Evolutionary conservation across 2,329 filamentous ascomycete genomes (phyloP), one percentile per base, ranked within the genome.

Genomic region (Mollisiaceae sp.): DNA sequence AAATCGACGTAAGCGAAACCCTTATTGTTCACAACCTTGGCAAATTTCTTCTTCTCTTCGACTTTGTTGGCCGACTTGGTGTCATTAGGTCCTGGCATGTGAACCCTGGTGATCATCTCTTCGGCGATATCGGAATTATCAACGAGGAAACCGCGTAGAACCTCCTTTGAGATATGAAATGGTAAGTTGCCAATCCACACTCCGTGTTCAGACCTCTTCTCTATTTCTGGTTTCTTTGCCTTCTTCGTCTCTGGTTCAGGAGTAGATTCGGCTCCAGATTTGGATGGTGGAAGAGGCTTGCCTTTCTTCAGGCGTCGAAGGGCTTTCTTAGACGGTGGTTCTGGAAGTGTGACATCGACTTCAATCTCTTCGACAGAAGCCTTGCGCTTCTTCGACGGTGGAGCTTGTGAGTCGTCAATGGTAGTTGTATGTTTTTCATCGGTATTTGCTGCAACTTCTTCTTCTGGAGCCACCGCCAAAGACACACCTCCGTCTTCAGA

Each of bases 1-100:
- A 99, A 97, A 77, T 99, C 96, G 69, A 99, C 89, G 76, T 99
- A 99, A 62, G 95, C 95, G 76, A 97, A 99, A 18, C 95, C 96
- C 79, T 91, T 94, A 82, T 98, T 99, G 58, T 75, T 70, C 18
- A 72, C 67, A 6, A 64, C 68, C 62, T 75, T 76, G 8, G 65
- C 71, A 60, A 71, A 71, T 38, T 73, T 76, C 52, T 68, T 71
- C 63, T 69, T 71, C 47, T 72, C 71, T 50, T 74, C 67, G 15
- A 76, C 74, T 36, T 74, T 68, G 59, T 75, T 76, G n/a, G 73
- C 71, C 14, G 74, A 63, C 59, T 75, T 76, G 12, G 69, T 69
- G 56, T 76, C 75, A 73, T 89, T 82, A 24, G 84, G 79, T 72
- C 83, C 86, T 39, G 78, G 78, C 70, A 81, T 82, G 70, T 80